Base-by-base conservation (phyloP, 116 monocot species). In the Papilionanthe hybrid region DNA sequence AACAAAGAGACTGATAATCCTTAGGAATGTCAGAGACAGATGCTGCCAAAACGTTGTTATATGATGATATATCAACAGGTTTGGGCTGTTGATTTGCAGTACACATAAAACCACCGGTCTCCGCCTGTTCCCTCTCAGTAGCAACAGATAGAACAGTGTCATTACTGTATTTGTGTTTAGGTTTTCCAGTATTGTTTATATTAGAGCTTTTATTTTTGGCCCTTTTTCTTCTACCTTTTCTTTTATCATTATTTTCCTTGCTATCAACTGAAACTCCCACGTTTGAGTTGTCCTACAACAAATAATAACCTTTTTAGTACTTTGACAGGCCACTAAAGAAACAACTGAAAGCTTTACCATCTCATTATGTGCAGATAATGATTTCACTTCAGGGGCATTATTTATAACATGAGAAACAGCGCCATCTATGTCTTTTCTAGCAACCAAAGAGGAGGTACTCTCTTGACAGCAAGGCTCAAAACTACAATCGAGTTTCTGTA, bases 171-270 rank as follows among this genome's bases (percentile, higher is more conserved):
- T 83, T 76, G 84, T 67, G 7, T 76, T 80, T 75, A 78, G 80
- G 41, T 41, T 71, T 84, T 86, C 76, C 72, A 53, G 68, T 63
- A 85, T 79, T 82, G 48, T 79, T 82, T n/a, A 53, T 66, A 25
- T 9, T 30, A 67, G 81, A 78, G 37, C 29, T 57, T 87, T 84
- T 97, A 76, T 42, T 75, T 75, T 82, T 92, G 10, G 82, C 60
- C 63, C 89, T 80, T 89, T 88, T 94, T 78, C 91, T 87, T 75
- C 86, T 85, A 45, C 42, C 83, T 75, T 85, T 96, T 72, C 84
- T 94, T 81, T 82, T 91, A 55, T 48, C 23, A 55, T 55, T 53
- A 58, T 60, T 29, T 47, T 45, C 79, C 77, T 85, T 93, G 78
- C 79, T 37, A 44, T 85, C 83, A 67, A 47, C 72, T 47, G 82